Base-by-base conservation (phyloP, 345 rosid genomes). In the Carallia pectinifolia region DNA sequence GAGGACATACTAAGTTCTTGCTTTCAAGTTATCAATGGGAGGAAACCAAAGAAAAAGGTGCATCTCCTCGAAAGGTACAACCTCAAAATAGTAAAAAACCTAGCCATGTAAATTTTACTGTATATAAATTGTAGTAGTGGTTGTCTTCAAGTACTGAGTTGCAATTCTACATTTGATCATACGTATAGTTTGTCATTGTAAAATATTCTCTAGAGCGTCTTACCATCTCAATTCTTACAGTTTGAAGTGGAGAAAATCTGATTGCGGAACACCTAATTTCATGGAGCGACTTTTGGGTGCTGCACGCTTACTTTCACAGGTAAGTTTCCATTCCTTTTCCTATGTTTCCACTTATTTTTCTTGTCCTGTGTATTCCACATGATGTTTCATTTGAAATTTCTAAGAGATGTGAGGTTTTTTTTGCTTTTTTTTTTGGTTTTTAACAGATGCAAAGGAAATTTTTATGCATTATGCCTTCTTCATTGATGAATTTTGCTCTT, bases 291-390 rank as follows among this genome's bases (percentile, higher is more conserved):
- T 95, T 79, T 76, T 81, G 52, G 99, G 98, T 30, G 83, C 83
- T 73, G 83, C 96, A 73, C 90, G 87, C 61, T 79, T 95, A 74
- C 85, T 92, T 63, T 88, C 99, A 64, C 92, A 84, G 88, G 99
- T 87, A 67, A 36, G 19, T 16, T 47, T 60, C n/a, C 34, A 9
- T 39, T 64, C 44, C 17, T 71, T n/a, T 36, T 65, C 16, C 69
- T 9, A 36, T 59, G 37, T 30, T 40, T 29, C 9, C 61, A 62
- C 30, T 29, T 60, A 1, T 17, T 64, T n/a, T 27, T 71, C 39
- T 50, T 61, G 50, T 30, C n/a, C 7, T 17, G 29, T 8, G 39
- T 58, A 15, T 58, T 4, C 48, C 48, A 29, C 6, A 34, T 33
- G 34, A 33, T 33, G 34, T 33, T 33, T 33, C 1, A 4, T 33